Base-by-base conservation (phyloP, 164 flowering plant genomes). In the Berberis vulgaris region DNA sequence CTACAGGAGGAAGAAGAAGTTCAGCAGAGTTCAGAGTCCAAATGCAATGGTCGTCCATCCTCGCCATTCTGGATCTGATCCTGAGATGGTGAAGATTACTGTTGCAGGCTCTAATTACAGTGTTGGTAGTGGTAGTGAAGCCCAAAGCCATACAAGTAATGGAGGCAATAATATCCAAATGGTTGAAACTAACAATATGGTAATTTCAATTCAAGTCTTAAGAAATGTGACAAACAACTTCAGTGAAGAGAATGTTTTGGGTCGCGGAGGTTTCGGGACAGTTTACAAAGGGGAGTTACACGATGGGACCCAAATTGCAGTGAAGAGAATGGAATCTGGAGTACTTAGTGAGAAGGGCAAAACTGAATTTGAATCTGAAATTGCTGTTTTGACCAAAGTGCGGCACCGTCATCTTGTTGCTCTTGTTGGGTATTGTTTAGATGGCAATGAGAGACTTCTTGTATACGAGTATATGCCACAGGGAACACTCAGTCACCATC, bases 381-480 rank as follows among this genome's bases (percentile, higher is more conserved):
- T 94, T 77, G 83, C 88, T 3, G 91, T 91, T 43, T 79, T 94
- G 50, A 87, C 89, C 2, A 89, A 86, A 78, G 96, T 94, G 54
- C 75, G 97, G 5, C 99, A 94, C 65, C 80, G 99, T 47, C 88
- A 94, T 75, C 72, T 94, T 68, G 97, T 94, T 40, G 80, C 80
- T 0, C 91, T 94, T 62, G 79, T 83, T 57, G 97, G 97, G 4
- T 87, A 89, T 52, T 91, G 96, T 68, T 72, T 91, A 69, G 99
- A 94, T 65, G 96, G 88, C 41, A 85, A 81, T 63, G 99, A 94
- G 79, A 86, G 84, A 80, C 80, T 87, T 57, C 85, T 93, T 42
- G 98, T 87, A 2, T 93, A 85, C 52, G 97, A 93, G 56, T 90
- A 87, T 67, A 87, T 93, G 97, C 95, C 98, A 26, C 97, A 89